A percentile compares a stretch with the other conserved stretches of the same genome.
Conservation (phyloP, 2,329 filamentous ascomycete genomes). For the Paecilomyces sp. region DNA sequence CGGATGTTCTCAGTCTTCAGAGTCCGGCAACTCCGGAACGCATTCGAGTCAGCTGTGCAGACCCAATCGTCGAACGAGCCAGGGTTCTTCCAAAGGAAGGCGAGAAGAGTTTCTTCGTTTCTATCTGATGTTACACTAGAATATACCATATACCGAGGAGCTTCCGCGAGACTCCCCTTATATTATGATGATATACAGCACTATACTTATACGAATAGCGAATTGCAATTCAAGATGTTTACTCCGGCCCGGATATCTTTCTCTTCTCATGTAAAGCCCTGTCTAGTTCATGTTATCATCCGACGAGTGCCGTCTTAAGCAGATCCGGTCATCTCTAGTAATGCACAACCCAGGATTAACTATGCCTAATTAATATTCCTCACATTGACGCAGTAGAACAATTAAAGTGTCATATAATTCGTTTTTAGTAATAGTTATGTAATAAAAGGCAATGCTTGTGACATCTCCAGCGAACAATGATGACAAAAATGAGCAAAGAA, state of each 20-base stretch:
- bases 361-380: too few relatives aligned
- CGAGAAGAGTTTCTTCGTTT: slow-evolving; percentile 44
- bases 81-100: slow-evolving; percentile 46
- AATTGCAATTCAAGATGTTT: neutral
- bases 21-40: slow-evolving; percentile 47
- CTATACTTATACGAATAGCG: neutral
- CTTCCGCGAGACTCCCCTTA: neutral
- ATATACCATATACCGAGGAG: neutral
- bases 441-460: too few relatives aligned
- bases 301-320: too few relatives aligned
- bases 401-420: too few relatives aligned
- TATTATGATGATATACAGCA: neutral
- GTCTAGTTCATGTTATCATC: too few relatives aligned
- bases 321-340: too few relatives aligned
- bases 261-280: too few relatives aligned
- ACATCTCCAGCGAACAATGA: too few relatives aligned
- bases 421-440: too few relatives aligned
- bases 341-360: too few relatives aligned
- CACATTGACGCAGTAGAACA: too few relatives aligned
- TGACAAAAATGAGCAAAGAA: too few relatives aligned
- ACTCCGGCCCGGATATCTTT: neutral
- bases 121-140: slow-evolving; percentile 19
- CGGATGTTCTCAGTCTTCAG: slow-evolving; percentile 36
- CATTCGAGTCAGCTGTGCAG: slow-evolving; percentile 40
- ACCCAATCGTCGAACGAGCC: slow-evolving; percentile 42